Conservation (phyloP, 768 basidiomycete species). For the Russula lepida region DNA sequence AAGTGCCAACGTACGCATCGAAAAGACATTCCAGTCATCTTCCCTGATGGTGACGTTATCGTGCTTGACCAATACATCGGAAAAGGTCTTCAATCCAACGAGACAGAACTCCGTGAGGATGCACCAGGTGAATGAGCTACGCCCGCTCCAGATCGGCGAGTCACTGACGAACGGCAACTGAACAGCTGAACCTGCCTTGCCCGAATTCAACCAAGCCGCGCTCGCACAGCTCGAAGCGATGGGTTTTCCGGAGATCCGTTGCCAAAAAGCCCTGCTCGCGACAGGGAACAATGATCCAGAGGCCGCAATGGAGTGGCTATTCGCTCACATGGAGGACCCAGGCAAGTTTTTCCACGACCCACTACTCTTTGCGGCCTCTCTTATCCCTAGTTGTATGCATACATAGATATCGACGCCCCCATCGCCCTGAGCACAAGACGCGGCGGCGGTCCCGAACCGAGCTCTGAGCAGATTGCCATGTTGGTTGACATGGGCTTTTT, state of each 20-base stretch:
- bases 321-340: constrained; percentile 89
- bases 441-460: constrained; percentile 42
- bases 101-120: constrained; percentile 60
- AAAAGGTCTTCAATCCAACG: constrained; percentile 58
- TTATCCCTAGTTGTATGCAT: background rate
- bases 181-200: constrained; percentile 33
- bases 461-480: constrained; percentile 61
- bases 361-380: background rate
- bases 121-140: constrained; percentile 27
- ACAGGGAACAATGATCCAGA: constrained; percentile 73
- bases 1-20: background rate
- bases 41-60: constrained; percentile 53
- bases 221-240: constrained; percentile 74
- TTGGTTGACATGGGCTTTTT: constrained; percentile 93
- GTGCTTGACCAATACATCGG: constrained; percentile 60
- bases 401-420: constrained; percentile 78
- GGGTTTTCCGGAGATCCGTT: constrained; percentile 84
- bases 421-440: constrained; percentile 33
- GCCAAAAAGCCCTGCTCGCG: constrained; percentile 84
- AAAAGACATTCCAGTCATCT: constrained; percentile 74
- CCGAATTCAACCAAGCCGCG: constrained; percentile 66
- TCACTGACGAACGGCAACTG: background rate
- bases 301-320: constrained; percentile 92
- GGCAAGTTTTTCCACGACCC: constrained; percentile 36
- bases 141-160: background rate